Evolutionary conservation across 306 rosid species (phyloP).

Genomic region (Echinosophora koreensis): DNA sequence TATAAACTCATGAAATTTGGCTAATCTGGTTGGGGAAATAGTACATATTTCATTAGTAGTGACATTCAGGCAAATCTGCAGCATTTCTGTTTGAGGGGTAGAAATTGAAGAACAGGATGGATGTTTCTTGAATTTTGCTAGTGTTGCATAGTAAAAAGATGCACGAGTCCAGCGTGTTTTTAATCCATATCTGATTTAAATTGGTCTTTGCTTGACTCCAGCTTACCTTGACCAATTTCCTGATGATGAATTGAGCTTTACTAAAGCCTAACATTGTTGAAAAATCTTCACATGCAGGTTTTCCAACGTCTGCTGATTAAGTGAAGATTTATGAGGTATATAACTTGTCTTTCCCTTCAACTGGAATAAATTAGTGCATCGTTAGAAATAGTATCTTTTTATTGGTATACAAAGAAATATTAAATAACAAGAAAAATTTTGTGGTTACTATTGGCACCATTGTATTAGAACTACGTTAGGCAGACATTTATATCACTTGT

Average conservation of each 20-base stretch:
- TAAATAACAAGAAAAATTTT: background rate
- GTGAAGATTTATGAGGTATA: slow-evolving; percentile 14
- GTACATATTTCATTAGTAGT: slow-evolving; percentile 29
- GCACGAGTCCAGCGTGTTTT: background rate
- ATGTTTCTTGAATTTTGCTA: slow-evolving; percentile 19
- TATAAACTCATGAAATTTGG: background rate
- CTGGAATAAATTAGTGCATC: slow-evolving; percentile 5
- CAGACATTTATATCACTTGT: background rate
- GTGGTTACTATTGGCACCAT: background rate
- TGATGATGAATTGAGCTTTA: slow-evolving; percentile 30
- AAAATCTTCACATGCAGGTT: slow-evolving; percentile 10
- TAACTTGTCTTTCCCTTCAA: slow-evolving; percentile 1
- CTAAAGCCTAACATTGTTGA: background rate
- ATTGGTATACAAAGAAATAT: background rate
- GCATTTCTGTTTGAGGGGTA: slow-evolving; percentile 19
- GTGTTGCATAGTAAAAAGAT: background rate
- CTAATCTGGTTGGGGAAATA: slow-evolving; percentile 9
- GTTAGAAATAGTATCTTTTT: background rate
- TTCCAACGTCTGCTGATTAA: background rate
- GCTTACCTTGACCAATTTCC: slow-evolving; percentile 11
- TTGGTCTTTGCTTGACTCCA: slow-evolving; percentile 17
- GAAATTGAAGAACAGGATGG: slow-evolving; percentile 26
- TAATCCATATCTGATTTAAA: background rate
- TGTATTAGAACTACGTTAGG: background rate
- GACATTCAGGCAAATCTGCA: slow-evolving; percentile 11